Percentiles rank a stretch among this genome's conserved stretches.
Conservation (phyloP, 2,329 filamentous ascomycete species). For the Ophiostoma sp. region DNA sequence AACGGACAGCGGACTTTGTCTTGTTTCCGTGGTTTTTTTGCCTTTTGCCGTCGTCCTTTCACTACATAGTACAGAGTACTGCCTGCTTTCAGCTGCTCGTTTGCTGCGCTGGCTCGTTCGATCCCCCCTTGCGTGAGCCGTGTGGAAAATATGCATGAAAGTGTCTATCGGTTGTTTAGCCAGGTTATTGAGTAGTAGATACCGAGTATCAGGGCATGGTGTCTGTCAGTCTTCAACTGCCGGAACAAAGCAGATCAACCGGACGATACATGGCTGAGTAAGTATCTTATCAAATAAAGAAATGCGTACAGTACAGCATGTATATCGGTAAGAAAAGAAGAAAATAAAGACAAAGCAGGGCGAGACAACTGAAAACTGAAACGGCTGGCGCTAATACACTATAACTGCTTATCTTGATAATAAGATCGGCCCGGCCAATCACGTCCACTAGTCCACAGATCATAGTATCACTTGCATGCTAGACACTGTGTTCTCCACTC, state of each 20-base stretch:
- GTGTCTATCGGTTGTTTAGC: too few species aligned
- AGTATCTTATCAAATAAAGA: neutral
- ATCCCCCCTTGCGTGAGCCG: neutral
- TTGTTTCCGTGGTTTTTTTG: neutral
- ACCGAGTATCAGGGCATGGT: too few species aligned
- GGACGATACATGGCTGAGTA: neutral
- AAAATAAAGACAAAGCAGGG: neutral
- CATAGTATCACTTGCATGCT: neutral
- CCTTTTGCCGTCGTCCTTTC: neutral
- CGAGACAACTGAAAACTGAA: constrained; percentile 7
- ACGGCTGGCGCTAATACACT: neutral
- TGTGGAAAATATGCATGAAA: neutral
- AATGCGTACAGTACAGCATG: too few species aligned
- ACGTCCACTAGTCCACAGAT: constrained; percentile 10
- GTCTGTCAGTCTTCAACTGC: too few species aligned
- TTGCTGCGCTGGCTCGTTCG: neutral
- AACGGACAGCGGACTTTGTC: neutral
- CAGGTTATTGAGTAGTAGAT: too few species aligned
- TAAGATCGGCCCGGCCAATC: constrained; percentile 15
- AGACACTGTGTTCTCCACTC: constrained; percentile 2
- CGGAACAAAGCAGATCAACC: too few species aligned
- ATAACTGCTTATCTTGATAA: neutral
- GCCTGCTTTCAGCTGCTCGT: neutral
- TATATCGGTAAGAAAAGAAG: neutral
- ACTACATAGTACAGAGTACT: too few species aligned